Conservation (phyloP, 176 grass and related monocot genomes). For the Aegilops tauschii region DNA sequence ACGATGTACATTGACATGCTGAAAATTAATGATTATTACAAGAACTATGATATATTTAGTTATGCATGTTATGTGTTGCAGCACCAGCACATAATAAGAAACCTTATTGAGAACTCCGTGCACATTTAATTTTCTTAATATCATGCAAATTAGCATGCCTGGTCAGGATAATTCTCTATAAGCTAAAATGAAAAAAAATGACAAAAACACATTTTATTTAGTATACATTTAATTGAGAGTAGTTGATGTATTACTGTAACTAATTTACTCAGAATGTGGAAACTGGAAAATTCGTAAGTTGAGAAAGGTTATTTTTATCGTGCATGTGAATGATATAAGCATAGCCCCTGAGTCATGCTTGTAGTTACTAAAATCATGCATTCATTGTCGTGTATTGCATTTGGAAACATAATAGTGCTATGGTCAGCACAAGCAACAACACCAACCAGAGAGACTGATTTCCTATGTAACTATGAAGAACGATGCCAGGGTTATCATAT, state of each 20-base stretch:
- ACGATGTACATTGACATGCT: background rate
- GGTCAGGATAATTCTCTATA: background rate
- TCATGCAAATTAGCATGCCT: background rate
- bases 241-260: no score
- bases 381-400: background rate
- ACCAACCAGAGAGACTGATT: background rate
- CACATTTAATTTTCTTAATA: conserved; percentile 17
- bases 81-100: background rate
- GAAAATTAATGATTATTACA: background rate
- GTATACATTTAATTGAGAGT: background rate
- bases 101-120: background rate
- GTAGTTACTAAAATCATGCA: background rate
- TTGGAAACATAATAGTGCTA: background rate
- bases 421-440: conserved; percentile 9
- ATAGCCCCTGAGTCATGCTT: background rate
- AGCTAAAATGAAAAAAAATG: background rate
- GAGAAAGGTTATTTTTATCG: background rate
- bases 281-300: background rate
- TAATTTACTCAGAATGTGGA: background rate
- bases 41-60: background rate
- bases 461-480: background rate
- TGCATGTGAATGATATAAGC: background rate
- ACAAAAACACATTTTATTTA: background rate
- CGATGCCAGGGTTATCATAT: background rate
- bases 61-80: background rate